Evolutionary conservation across 1,284 basidiomycete species (phyloP), one percentile per base, ranked within the genome.

Genomic region (Cerioporus squamosus): DNA sequence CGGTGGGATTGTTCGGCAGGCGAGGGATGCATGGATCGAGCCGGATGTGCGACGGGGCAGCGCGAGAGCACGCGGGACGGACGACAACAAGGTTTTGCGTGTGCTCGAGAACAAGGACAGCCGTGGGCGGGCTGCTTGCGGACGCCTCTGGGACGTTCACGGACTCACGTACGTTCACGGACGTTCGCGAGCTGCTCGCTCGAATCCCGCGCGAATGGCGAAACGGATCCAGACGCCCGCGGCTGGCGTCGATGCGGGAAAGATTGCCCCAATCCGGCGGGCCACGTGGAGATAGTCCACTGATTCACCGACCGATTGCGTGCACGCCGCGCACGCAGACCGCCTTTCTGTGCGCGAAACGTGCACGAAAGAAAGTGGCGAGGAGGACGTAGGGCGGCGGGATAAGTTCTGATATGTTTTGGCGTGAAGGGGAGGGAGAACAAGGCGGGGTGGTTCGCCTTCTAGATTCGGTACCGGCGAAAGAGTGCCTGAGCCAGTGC

Each of bases 401-500:
- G 22, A 12, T 49, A 58, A 53, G 56, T 58, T 53, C 45, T 53
- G 62, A 59, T 62, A 62, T 62, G 61, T 36, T 62, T 62, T 57
- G 48, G 56, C 26, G 47, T 44, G 44, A 31, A 49, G 40, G 49
- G 44, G 60, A 50, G 36, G 48, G 55, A 50, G 40, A 31, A 43
- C 22, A 51, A 53, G 40, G 22, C 18, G 40, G 40, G 40, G 18
- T 18, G 40, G 47, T 42, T 7, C n/a, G 47, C 51, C 46, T 57
- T 55, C 58, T 60, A 53, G 56, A 65, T 60, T 61, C 67, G 67
- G 67, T 44, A 56, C 67, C 67, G 67, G 63, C 57, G 51, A 14
- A 29, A 29, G 40, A 56, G 68, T 69, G 68, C 68, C 68, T 69
- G 68, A 59, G 43, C 68, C 68, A 46, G 43, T n/a, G 44, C 53